Evolutionary conservation across 371 early-diverging fungal genomes (phyloP).

Genomic region (Mortierella sp.): DNA sequence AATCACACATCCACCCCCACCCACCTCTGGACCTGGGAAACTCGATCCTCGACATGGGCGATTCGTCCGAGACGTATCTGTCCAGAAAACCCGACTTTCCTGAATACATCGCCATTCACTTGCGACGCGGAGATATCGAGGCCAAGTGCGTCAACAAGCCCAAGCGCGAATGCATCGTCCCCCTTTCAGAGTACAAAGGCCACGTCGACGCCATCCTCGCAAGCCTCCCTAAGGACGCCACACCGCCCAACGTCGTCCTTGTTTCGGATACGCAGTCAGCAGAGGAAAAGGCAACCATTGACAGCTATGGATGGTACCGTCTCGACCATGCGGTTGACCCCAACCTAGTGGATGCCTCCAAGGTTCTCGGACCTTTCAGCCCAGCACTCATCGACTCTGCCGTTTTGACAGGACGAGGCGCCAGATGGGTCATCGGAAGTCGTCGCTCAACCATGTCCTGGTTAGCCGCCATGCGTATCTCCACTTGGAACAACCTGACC

Average conservation of each 20-base stretch:
- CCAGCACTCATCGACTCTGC: conserved; percentile 52
- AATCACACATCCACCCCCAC: conserved; percentile 24
- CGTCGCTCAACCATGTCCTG: conserved; percentile 56
- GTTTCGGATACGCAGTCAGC: conserved; percentile 50
- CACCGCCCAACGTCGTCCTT: conserved; percentile 38
- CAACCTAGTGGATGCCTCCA: conserved; percentile 35
- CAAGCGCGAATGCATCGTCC: conserved; percentile 34
- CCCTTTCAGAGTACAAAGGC: conserved; percentile 31
- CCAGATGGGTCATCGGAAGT: conserved; percentile 53
- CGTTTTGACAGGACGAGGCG: conserved; percentile 45
- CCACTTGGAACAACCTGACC: conserved; percentile 34
- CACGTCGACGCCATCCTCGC: conserved; percentile 42
- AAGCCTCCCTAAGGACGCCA: background rate
- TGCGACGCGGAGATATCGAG: conserved; percentile 52
- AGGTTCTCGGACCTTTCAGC: conserved; percentile 45
- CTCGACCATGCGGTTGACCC: conserved; percentile 34
- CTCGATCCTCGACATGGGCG: conserved; percentile 40
- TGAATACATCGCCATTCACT: conserved; percentile 52
- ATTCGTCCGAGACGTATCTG: conserved; percentile 22
- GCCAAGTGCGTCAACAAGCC: conserved; percentile 28
- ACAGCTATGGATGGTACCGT: conserved; percentile 56
- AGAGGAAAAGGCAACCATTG: conserved; percentile 44
- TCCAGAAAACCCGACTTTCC: conserved; percentile 23
- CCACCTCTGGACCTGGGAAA: conserved; percentile 40
- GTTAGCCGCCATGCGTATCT: conserved; percentile 47